Base-by-base conservation (phyloP, 2,329 filamentous ascomycete species). In the Apiospora kogelbergensis region DNA sequence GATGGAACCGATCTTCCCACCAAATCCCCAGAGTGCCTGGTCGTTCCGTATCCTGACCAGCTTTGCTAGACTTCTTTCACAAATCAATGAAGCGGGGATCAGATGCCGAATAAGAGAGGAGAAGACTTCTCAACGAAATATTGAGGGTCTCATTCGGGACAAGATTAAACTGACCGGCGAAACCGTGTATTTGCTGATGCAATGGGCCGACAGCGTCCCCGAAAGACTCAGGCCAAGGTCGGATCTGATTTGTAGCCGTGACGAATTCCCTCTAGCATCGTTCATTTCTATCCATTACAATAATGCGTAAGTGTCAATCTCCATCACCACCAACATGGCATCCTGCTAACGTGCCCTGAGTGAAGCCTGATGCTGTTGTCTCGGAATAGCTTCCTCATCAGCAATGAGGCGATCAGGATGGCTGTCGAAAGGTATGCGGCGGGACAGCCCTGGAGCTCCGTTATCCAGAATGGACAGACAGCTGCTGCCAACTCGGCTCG, bases 281-380 rank as follows among this genome's bases (percentile, higher is more conserved):
- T 68, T 70, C 46, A 70, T 70, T 13, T 68, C 68, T 11, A 53
- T 70, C 17, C 68, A 70, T n/a, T 70, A 70, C 46, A 65, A 68
- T 15, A 67, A 70, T 15, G 66, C 67, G 68, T 70, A 24, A 42
- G 68, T 68, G 5, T 4, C 5, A 7, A 22, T 17, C 15, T 22
- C 24, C 17, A 11, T 24, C 7, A 2, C 7, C 2, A n/a, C 37
- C 41, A 5, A 2, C 22, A 44, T 24, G 2, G 17, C 17, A 20
- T 30, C 1, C 24, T 64, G 30, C 33, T 42, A 17, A 40, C 33
- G 41, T 6, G 13, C 10, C 22, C 20, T 3, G 9, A 30, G 3
- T 53, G 7, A 9, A 70, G 68, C 10, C 24, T 70, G 26, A 67
- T 70, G 17, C 41, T 68, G 24, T 44, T 70, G 22, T 68, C 66